Conservation (phyloP, 306 rosid species). For the Prunus kanzakura region DNA sequence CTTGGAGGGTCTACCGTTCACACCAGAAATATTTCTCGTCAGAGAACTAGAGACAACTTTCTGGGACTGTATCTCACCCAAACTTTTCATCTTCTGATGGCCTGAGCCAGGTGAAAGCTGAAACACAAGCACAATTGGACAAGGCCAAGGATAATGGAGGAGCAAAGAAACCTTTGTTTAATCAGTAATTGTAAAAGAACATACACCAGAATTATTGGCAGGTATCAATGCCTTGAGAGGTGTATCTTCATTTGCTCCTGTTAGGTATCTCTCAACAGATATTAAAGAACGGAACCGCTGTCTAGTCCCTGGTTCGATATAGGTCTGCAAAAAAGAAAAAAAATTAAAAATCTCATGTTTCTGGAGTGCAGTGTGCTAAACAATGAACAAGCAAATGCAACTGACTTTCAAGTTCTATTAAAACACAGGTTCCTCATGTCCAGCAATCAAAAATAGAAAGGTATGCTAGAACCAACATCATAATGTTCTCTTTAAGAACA, state of each 20-base stretch:
- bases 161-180: slow-evolving; percentile 10
- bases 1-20: slow-evolving; percentile 13
- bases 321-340: slow-evolving; percentile 33
- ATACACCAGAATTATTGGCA: slow-evolving; percentile 12
- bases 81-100: slow-evolving; percentile 11
- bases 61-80: not conserved
- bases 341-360: not conserved
- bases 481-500: not conserved
- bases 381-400: not conserved
- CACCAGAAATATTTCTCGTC: slow-evolving; percentile 22
- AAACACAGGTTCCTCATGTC: not conserved
- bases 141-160: slow-evolving; percentile 10
- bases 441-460: not conserved
- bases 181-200: slow-evolving; percentile 7
- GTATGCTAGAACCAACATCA: not conserved
- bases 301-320: slow-evolving; percentile 39
- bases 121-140: slow-evolving; percentile 26
- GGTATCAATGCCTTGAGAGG: slow-evolving; percentile 35
- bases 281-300: slow-evolving; percentile 33
- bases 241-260: slow-evolving; percentile 19
- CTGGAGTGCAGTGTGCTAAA: not conserved
- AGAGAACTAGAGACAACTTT: slow-evolving; percentile 15
- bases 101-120: slow-evolving; percentile 27
- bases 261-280: slow-evolving; percentile 43
- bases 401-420: not conserved